A percentile compares a stretch with the other conserved stretches of the same genome.
Conservation (phyloP, 108 stramenopile genomes). For the Skeletonema potamos region DNA sequence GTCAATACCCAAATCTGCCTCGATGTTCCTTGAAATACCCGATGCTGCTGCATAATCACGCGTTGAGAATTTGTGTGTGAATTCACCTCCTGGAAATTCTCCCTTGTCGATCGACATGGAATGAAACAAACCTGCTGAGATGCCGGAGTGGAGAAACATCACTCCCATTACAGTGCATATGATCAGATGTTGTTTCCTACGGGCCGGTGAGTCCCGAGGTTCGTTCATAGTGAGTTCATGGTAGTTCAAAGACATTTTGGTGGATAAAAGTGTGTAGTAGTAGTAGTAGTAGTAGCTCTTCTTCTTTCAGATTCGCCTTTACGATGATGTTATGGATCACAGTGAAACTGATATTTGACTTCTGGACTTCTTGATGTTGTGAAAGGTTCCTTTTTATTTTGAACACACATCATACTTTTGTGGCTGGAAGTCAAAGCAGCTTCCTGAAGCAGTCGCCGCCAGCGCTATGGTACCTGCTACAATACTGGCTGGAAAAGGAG, state of each 20-base stretch:
- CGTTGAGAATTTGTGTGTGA: slow-evolving; percentile 58
- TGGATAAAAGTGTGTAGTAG: not conserved
- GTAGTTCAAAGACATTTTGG: slow-evolving; percentile 61
- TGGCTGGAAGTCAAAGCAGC: too few species aligned
- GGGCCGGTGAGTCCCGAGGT: slow-evolving; percentile 49
- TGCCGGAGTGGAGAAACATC: slow-evolving; percentile 39
- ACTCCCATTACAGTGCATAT: slow-evolving; percentile 54
- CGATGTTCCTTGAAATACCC: slow-evolving; percentile 29
- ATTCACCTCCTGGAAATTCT: slow-evolving; percentile 68
- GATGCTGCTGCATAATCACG: slow-evolving; percentile 68
- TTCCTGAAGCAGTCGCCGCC: too few species aligned
- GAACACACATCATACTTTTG: too few species aligned
- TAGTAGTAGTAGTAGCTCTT: not conserved
- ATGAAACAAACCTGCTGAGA: slow-evolving; percentile 54
- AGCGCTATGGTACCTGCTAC: too few species aligned
- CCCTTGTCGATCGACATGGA: slow-evolving; percentile 39
- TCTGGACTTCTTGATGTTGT: not conserved
- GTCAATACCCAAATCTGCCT: slow-evolving; percentile 35
- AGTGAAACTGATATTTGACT: not conserved
- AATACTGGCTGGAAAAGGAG: too few species aligned
- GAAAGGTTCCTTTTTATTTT: too few species aligned
- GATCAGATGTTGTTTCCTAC: slow-evolving; percentile 55
- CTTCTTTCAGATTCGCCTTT: not conserved
- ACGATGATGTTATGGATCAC: not conserved
- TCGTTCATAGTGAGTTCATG: slow-evolving; percentile 76